Conservation (phyloP, 2,329 filamentous ascomycete genomes). For the Phoma sp. region DNA sequence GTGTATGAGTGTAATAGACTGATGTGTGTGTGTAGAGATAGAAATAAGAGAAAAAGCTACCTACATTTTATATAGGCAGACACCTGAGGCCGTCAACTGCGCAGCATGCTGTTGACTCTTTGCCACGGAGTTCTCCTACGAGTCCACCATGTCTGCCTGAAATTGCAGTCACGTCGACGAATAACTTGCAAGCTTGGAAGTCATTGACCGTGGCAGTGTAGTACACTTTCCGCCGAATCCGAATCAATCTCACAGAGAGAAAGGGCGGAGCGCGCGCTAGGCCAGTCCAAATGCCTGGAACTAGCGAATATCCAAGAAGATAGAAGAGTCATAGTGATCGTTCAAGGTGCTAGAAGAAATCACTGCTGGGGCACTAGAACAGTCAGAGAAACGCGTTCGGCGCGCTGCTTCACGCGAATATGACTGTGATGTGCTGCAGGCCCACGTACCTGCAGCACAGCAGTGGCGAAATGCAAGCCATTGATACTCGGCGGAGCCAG, state of each 20-base stretch:
- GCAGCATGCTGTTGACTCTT: background rate
- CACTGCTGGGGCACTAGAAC: background rate
- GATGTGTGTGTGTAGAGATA: background rate
- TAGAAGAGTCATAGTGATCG: constrained; percentile 6
- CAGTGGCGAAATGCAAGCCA: background rate
- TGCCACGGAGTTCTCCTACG: background rate
- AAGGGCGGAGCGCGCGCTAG: constrained; percentile 12
- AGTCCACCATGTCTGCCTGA: constrained; percentile 11
- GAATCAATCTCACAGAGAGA: constrained; percentile 4
- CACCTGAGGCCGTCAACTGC: constrained; percentile 6
- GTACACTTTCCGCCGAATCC: background rate
- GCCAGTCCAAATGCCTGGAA: background rate
- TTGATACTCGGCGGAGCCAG: constrained; percentile 1
- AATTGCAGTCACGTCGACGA: constrained; percentile 1
- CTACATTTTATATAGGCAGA: constrained; percentile 10
- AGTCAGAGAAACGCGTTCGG: background rate
- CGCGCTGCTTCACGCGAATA: background rate
- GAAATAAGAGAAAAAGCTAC: background rate
- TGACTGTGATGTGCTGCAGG: constrained; percentile 12
- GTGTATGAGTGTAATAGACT: background rate
- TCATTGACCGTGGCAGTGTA: constrained; percentile 14
- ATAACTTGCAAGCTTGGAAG: background rate
- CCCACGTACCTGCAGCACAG: background rate
- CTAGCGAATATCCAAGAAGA: background rate
- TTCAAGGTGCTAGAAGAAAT: background rate